These are phyloP conservation scores for Carpinus fangiana DNA, from an alignment of 306 rosid genomes.

Conservation along the genomic window DNA sequence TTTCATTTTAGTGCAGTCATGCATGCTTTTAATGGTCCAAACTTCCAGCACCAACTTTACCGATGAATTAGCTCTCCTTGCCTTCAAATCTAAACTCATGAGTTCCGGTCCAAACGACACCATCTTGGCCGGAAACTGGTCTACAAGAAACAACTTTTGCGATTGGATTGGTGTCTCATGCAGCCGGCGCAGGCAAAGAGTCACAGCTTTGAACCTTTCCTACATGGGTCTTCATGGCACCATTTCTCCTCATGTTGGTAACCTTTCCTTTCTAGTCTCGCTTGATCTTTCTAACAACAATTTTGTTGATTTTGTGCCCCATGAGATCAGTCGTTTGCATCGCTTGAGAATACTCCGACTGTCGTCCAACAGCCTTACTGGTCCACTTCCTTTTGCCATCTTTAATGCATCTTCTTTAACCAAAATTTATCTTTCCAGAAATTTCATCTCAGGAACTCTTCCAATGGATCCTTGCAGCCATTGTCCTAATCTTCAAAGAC, in stretches of 20 bases:
- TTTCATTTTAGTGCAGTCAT: neutral
- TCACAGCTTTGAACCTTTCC: neutral
- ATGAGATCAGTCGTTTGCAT: neutral
- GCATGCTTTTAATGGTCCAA: neutral
- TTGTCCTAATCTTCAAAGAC: neutral
- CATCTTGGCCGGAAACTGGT: neutral
- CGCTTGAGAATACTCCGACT: neutral
- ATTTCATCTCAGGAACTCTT: neutral
- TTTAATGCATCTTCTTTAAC: neutral
- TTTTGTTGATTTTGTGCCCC: neutral
- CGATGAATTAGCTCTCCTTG: neutral
- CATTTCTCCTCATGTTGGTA: slow-evolving; percentile 1
- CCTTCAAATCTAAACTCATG: neutral
- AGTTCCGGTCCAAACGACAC: neutral
- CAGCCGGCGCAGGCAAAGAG: slow-evolving; percentile 2
- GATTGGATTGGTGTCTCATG: neutral
- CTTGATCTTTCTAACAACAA: neutral
- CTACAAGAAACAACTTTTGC: neutral
- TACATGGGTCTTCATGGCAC: neutral
- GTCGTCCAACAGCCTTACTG: neutral
- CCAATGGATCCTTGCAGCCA: slow-evolving; percentile 1
- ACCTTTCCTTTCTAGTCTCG: neutral
- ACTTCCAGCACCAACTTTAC: neutral
- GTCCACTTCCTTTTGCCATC: neutral
- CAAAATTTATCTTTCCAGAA: fast-evolving